Conservation (phyloP, 2,329 filamentous ascomycete genomes). For the Aspergillus carbonarius region DNA sequence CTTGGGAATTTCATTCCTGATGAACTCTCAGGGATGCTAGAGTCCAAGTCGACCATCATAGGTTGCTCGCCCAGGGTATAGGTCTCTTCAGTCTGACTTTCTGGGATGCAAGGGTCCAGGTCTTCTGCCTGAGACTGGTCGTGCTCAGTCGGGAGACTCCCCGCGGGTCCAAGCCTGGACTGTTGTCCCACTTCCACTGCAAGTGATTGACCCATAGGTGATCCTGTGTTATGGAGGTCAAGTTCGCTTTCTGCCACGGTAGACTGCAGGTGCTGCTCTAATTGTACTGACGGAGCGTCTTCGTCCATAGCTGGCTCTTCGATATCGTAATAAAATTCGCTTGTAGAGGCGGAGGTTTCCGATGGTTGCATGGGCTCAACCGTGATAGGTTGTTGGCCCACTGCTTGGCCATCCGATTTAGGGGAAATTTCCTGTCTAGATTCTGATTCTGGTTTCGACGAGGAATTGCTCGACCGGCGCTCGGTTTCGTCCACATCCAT, state of each 20-base stretch:
- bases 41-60: neutral
- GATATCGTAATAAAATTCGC: neutral
- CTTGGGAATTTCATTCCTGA: neutral
- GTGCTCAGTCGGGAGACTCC: neutral
- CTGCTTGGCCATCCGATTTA: neutral
- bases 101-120: neutral
- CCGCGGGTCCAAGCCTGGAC: neutral
- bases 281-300: neutral
- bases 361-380: neutral
- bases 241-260: neutral
- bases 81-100: neutral
- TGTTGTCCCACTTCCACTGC: neutral
- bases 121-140: neutral
- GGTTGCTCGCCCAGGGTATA: neutral
- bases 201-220: neutral
- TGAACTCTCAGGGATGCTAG: constrained; percentile 1
- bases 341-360: neutral
- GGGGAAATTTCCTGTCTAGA: neutral
- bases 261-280: neutral
- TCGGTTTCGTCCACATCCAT: neutral
- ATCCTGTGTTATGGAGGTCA: neutral
- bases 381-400: neutral
- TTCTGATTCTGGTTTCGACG: neutral
- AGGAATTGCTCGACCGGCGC: no score
- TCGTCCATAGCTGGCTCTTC: neutral